Evolutionary conservation across 768 basidiomycete species (phyloP), one percentile per base, ranked within the genome.

Genomic region (Naematelia aurantialba): DNA sequence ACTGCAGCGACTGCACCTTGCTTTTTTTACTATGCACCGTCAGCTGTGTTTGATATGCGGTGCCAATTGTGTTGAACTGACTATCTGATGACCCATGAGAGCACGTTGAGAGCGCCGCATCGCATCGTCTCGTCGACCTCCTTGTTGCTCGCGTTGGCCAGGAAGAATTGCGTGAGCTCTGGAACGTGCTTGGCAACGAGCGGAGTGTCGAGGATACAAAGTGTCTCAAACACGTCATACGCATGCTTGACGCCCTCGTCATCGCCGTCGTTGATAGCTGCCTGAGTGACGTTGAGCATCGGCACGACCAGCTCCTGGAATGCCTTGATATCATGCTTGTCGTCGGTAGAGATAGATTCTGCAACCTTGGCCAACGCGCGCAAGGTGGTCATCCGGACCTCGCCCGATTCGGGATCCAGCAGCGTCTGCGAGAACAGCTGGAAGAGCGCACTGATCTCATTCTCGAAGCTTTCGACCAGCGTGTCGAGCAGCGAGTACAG

Each of bases 41-140:
- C 48, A 68, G 66, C 34, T 27, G 25, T n/a, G n/a, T n/a, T n/a
- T n/a, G n/a, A n/a, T n/a, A n/a, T n/a, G n/a, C n/a, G n/a, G n/a
- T n/a, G n/a, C n/a, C n/a, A n/a, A n/a, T n/a, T n/a, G n/a, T n/a
- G n/a, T n/a, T 17, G 10, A 5, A 79, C 87, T 68, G 70, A 87
- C 91, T 98, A 98, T 81, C 93, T 88, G 55, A 98, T 87, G 5
- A 92, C 91, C 93, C 93, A 98, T 72, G 91, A 89, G 8, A 99
- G 84, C 5, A 89, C 88, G 70, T 97, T 98, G 39, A 99, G 83
- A 10, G 89, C 86, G 67, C 96, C 87, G 60, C 92, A 84, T 58
- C 96, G 88, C 59, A 96, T 84, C 52, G 89, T 91, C 49, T 79
- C 78, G 46, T 89, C 89, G 69, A 87, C 85, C 11, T 80, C 78